phyloP scores from a whole-genome alignment of 192 early-diverging fungal species.

The Cladochytrium replicatum region DNA sequence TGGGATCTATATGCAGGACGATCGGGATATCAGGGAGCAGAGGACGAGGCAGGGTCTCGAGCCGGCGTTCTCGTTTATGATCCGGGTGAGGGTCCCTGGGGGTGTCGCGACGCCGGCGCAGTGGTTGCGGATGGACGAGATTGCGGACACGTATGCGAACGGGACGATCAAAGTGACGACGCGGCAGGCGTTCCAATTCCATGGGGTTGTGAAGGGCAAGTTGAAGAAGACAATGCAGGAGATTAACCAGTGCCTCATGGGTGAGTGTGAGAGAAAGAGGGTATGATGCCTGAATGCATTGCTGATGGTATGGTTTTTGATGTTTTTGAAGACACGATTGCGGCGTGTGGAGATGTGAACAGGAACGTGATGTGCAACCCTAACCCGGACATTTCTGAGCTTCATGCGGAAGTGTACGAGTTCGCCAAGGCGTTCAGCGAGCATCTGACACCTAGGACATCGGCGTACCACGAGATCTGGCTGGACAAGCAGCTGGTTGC shows the following conservation, averaged over 20 bases:
- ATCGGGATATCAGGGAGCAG: slow-evolving; percentile 84
- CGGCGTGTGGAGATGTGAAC: slow-evolving; percentile 97
- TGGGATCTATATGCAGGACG: slow-evolving; percentile 94
- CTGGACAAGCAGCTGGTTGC: slow-evolving; percentile 82
- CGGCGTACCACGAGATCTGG: slow-evolving; percentile 97
- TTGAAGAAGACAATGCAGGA: slow-evolving; percentile 80
- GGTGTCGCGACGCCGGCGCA: slow-evolving; percentile 80
- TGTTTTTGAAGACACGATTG: slow-evolving; percentile 61
- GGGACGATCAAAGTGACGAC: slow-evolving; percentile 90
- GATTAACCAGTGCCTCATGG: slow-evolving; percentile 82
- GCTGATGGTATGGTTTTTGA: background rate
- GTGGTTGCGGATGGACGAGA: slow-evolving; percentile 90
- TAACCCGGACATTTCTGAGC: slow-evolving; percentile 62
- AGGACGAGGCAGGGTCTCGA: slow-evolving; percentile 77
- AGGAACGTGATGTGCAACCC: slow-evolving; percentile 92
- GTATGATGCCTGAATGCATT: background rate
- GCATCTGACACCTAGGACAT: slow-evolving; percentile 76
- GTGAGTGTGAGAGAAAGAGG: slow-evolving; percentile 1
- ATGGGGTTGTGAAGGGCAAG: slow-evolving; percentile 87
- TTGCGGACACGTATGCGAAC: slow-evolving; percentile 76
- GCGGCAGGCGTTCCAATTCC: slow-evolving; percentile 94
- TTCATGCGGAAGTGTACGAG: slow-evolving; percentile 68
- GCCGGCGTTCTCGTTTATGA: slow-evolving; percentile 93
- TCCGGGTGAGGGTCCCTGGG: slow-evolving; percentile 88
- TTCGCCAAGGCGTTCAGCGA: slow-evolving; percentile 61